phyloP scores from a whole-genome alignment of 176 grass and related monocot genomes.

The Puccinellia tenuiflora region DNA sequence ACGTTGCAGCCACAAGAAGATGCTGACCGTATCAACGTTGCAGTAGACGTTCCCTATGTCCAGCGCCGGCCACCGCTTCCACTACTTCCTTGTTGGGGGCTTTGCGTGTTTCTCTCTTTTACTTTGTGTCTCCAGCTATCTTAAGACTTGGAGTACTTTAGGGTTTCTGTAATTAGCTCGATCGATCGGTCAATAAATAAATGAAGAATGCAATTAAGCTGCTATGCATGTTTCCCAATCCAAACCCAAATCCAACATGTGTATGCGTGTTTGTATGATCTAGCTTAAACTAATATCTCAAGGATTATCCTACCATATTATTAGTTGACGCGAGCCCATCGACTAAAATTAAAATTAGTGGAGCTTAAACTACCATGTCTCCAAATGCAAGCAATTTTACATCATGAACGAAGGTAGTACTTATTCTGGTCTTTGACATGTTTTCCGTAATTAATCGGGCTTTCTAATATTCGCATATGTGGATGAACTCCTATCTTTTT shows the following conservation, averaged over 20 bases:
- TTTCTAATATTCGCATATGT: not conserved
- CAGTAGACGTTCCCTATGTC: constrained; percentile 19
- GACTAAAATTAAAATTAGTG: not conserved
- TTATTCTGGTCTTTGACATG: not conserved
- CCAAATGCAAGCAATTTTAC: not conserved
- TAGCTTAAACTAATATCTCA: not conserved
- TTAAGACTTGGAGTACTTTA: too few species aligned
- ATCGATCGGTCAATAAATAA: too few species aligned
- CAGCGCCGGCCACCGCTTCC: not conserved
- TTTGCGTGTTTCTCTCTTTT: not conserved
- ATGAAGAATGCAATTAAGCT: too few species aligned
- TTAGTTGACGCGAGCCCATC: not conserved
- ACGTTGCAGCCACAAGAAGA: too few species aligned
- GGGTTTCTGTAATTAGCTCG: too few species aligned
- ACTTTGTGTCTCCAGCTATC: not conserved
- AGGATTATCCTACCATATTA: not conserved
- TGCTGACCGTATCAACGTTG: not conserved
- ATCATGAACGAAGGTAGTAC: not conserved
- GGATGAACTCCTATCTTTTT: not conserved
- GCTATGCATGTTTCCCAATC: too few species aligned
- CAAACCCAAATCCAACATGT: too few species aligned
- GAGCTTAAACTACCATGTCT: not conserved
- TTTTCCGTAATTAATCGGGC: not conserved
- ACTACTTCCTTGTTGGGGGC: not conserved
- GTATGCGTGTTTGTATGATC: too few species aligned